phyloP scores from a whole-genome alignment of 495 filamentous ascomycete species.

The Penicillium daleae region DNA sequence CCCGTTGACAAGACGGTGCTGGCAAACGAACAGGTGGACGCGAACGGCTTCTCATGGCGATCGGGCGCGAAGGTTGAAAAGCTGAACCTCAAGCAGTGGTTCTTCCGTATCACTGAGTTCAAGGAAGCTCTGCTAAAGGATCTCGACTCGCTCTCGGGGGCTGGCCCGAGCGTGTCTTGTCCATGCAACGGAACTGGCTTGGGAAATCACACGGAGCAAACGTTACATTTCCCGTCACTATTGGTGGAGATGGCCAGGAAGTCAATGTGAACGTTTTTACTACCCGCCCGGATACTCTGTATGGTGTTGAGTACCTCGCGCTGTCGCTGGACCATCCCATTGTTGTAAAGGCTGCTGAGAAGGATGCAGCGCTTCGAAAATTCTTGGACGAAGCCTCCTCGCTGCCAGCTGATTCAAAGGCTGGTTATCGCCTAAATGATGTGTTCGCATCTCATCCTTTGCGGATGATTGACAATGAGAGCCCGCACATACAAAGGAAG shows the following conservation, averaged over 20 bases:
- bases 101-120: constrained; percentile 80
- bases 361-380: constrained; percentile 60
- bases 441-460: constrained; percentile 70
- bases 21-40: constrained; percentile 89
- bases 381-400: constrained; percentile 68
- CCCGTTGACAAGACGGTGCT: constrained; percentile 87
- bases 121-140: constrained; percentile 74
- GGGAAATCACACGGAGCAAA: constrained; percentile 75
- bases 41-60: constrained; percentile 82
- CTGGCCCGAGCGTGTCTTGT: constrained; percentile 81
- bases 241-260: constrained; percentile 29
- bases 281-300: constrained; percentile 80
- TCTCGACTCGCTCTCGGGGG: constrained; percentile 64
- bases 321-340: constrained; percentile 74
- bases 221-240: constrained; percentile 66
- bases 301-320: constrained; percentile 82
- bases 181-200: constrained; percentile 90
- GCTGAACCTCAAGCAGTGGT: constrained; percentile 83
- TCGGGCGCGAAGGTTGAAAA: constrained; percentile 87
- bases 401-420: constrained; percentile 71
- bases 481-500: constrained; percentile 50
- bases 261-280: constrained; percentile 75
- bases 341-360: constrained; percentile 62
- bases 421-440: constrained; percentile 66
- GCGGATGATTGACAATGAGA: constrained; percentile 53